Evolutionary conservation across 1,284 basidiomycete species (phyloP).

Genomic region (Ceratorhiza oryzae-sativae): DNA sequence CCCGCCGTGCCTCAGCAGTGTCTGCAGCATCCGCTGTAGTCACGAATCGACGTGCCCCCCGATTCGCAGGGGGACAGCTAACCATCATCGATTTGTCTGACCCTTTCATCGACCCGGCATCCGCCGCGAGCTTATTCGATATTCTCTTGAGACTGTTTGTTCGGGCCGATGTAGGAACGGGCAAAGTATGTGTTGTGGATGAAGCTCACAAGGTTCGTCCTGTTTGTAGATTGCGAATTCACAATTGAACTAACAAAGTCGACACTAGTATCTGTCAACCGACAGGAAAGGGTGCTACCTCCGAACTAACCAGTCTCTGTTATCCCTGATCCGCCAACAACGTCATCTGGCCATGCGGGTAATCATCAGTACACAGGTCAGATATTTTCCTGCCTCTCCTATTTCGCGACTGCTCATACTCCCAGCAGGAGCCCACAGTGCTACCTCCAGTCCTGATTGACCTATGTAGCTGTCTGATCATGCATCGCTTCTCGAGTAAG

Average conservation of each 20-base stretch:
- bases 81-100: constrained; percentile 61
- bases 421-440: constrained; percentile 68
- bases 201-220: constrained; percentile 75
- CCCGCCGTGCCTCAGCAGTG: constrained; percentile 35
- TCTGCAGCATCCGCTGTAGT: constrained; percentile 8
- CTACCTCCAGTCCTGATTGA: constrained; percentile 72
- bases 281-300: constrained; percentile 52
- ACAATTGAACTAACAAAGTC: background rate
- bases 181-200: constrained; percentile 74
- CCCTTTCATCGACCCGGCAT: constrained; percentile 68
- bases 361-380: constrained; percentile 69
- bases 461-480: constrained; percentile 66
- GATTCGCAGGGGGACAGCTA: constrained; percentile 44
- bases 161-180: constrained; percentile 64
- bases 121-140: constrained; percentile 74
- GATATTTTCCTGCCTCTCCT: constrained; percentile 1
- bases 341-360: constrained; percentile 74
- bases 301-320: constrained; percentile 65
- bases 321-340: constrained; percentile 70
- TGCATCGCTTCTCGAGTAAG: constrained; percentile 76
- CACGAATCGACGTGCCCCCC: constrained; percentile 23
- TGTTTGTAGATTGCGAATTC: too few species aligned
- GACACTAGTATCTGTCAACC: constrained; percentile 64
- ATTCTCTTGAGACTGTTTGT: constrained; percentile 70
- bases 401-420: background rate